These are phyloP conservation scores for Cyberlindnera maclurae DNA, from an alignment of 805 yeast species.

Conservation along the genomic window DNA sequence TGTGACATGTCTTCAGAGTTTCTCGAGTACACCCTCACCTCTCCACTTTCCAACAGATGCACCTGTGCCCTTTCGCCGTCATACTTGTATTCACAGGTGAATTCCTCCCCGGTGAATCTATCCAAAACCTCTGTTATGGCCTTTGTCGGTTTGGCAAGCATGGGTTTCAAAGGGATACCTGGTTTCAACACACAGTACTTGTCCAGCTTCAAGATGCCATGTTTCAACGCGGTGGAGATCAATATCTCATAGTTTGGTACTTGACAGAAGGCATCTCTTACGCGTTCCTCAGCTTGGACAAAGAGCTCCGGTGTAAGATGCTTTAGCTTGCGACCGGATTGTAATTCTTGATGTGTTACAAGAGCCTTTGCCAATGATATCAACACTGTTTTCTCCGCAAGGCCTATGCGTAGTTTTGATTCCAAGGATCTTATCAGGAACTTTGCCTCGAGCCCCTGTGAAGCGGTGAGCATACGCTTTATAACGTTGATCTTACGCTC, in stretches of 20 bases:
- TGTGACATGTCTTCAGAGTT: slow-evolving; percentile 97
- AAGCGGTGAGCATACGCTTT: slow-evolving; percentile 77
- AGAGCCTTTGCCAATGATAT: slow-evolving; percentile 81
- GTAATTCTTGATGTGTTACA: slow-evolving; percentile 47
- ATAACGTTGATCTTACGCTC: slow-evolving; percentile 68
- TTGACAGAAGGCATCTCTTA: slow-evolving; percentile 83
- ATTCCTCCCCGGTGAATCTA: slow-evolving; percentile 73
- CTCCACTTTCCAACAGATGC: slow-evolving; percentile 61
- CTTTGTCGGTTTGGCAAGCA: slow-evolving; percentile 97
- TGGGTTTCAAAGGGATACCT: slow-evolving; percentile 93
- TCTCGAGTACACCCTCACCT: slow-evolving; percentile 77
- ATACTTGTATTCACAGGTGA: slow-evolving; percentile 94
- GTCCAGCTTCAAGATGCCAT: slow-evolving; percentile 61
- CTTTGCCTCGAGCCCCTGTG: slow-evolving; percentile 84
- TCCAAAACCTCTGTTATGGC: slow-evolving; percentile 88
- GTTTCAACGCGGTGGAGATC: slow-evolving; percentile 53
- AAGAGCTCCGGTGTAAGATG: slow-evolving; percentile 34
- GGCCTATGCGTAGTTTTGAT: slow-evolving; percentile 86
- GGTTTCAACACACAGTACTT: slow-evolving; percentile 74
- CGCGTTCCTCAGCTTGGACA: slow-evolving; percentile 63
- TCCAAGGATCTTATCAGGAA: slow-evolving; percentile 84
- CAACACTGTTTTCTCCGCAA: slow-evolving; percentile 90
- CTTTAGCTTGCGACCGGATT: slow-evolving; percentile 19
- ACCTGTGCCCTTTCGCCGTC: slow-evolving; percentile 98
- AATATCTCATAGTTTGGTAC: slow-evolving; percentile 85